Conservation (phyloP, 345 rosid species). For the Diplotaxis tenuifolia region DNA sequence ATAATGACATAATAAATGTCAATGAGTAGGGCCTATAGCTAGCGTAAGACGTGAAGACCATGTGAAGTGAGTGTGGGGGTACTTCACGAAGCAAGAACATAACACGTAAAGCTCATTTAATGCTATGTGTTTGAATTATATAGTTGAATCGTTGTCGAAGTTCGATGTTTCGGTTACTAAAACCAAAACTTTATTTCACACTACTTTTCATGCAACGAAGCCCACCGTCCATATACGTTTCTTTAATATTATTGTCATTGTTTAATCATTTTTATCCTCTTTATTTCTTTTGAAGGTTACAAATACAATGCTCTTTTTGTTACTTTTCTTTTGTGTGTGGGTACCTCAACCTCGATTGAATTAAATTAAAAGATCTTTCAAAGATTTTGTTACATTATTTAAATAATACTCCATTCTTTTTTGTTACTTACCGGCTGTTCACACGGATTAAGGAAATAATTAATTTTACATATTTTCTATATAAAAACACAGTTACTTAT, state of each 20-base stretch:
- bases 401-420: too few species aligned
- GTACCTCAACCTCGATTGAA: conserved; percentile 18
- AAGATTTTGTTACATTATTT: conserved; percentile 26
- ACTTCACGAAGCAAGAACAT: conserved; percentile 18
- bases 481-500: too few species aligned
- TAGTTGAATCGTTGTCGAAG: conserved; percentile 32
- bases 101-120: conserved; percentile 36
- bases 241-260: conserved; percentile 12
- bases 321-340: not conserved
- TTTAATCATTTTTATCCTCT: not conserved
- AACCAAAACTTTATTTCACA: conserved; percentile 16
- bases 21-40: conserved; percentile 32
- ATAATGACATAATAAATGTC: conserved; percentile 21
- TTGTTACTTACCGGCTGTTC: too few species aligned
- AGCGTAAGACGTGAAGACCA: conserved; percentile 34
- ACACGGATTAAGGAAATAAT: too few species aligned
- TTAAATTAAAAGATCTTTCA: conserved; percentile 29
- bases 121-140: conserved; percentile 20
- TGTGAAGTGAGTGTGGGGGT: conserved; percentile 41
- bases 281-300: conserved; percentile 23
- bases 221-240: conserved; percentile 36
- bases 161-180: conserved; percentile 39
- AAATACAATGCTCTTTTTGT: not conserved
- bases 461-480: too few species aligned
- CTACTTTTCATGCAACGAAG: conserved; percentile 29